These are phyloP conservation scores for Nothophaeocryptopus gaeumannii DNA, from an alignment of 2,329 filamentous ascomycete species.

Conservation along the genomic window DNA sequence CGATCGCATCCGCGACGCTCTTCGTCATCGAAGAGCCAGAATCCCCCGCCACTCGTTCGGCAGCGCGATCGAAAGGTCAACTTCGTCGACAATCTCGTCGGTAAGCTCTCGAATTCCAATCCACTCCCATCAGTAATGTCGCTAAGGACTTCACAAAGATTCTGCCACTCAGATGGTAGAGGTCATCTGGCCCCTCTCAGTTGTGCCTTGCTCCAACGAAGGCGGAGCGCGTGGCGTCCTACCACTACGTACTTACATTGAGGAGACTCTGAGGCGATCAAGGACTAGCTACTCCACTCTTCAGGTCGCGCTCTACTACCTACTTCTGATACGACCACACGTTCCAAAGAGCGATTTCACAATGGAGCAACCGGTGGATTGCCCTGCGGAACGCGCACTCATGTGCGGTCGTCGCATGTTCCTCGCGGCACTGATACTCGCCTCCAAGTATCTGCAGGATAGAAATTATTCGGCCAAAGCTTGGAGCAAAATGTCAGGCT, in stretches of 20 bases:
- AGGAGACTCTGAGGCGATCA: constrained; percentile 91
- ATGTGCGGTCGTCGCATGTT: constrained; percentile 98
- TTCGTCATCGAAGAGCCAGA: constrained; percentile 55
- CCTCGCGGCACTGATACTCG: constrained; percentile 86
- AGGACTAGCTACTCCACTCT: constrained; percentile 96
- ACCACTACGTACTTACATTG: constrained; percentile 91
- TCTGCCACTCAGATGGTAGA: constrained; percentile 96
- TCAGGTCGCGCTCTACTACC: constrained; percentile 93
- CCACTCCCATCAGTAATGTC: constrained; percentile 5
- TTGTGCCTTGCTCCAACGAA: constrained; percentile 71
- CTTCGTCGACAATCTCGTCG: constrained; percentile 95
- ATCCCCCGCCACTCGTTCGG: constrained; percentile 73
- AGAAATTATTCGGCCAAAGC: constrained; percentile 95
- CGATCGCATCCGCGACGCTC: constrained; percentile 61
- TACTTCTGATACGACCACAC: constrained; percentile 88
- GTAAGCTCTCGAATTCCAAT: constrained; percentile 59
- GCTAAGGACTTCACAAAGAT: constrained; percentile 58
- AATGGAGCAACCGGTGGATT: constrained; percentile 76
- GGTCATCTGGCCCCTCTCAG: constrained; percentile 92
- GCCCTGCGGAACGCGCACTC: constrained; percentile 70
- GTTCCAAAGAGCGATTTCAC: constrained; percentile 81
- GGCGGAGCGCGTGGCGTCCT: constrained; percentile 71
- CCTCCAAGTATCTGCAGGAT: constrained; percentile 97
- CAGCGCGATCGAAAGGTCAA: constrained; percentile 90
- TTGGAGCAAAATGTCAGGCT: constrained; percentile 99